Evolutionary conservation across 495 filamentous ascomycete genomes (phyloP), one percentile per base, ranked within the genome.

Genomic region (Neurospora hispaniola): DNA sequence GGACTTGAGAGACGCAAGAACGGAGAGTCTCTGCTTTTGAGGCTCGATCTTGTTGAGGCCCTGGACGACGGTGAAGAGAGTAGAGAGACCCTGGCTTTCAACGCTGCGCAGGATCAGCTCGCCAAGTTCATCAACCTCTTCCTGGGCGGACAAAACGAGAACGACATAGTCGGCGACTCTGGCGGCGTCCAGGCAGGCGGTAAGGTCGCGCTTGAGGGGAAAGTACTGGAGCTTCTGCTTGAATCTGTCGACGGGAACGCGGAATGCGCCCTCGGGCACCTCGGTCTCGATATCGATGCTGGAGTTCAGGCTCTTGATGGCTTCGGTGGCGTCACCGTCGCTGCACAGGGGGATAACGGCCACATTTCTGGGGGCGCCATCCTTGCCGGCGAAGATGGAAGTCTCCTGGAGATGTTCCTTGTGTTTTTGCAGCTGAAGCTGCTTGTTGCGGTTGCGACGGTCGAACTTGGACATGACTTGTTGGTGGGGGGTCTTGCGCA

Each of bases 391-490:
- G 76, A 99, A 99, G 11, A 99, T 84, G 59, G 89, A 94, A 0
- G 87, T 88, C 42, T 92, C 90, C 62, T 90, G 90, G 69, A 88
- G 83, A 77, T 93, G 90, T 76, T 96, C 92, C 73, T 89, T 89
- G 73, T 94, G 90, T 82, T 98, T 97, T 75, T 87, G 82, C 74
- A 88, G 86, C 75, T 94, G 91, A 78, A 89, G 88, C 84, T 99
- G 96, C 77, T 93, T 93, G 68, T 92, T 92, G 84, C 95, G 93
- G 82, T 99, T 97, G 77, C 92, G 88, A 42, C 96, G 91, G 82
- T 97, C 93, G 81, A 99, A 85, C 83, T 97, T 99, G 43, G 94
- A 97, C 93, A 97, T 96, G 80, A 97, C 87, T 83, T 97, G 93
- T 79, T 98, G 96, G 81, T 98, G 93, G 73, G 92, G 92, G 54